phyloP scores from a whole-genome alignment of 2,329 filamentous ascomycete genomes.

The Trichoderma polysporum region DNA sequence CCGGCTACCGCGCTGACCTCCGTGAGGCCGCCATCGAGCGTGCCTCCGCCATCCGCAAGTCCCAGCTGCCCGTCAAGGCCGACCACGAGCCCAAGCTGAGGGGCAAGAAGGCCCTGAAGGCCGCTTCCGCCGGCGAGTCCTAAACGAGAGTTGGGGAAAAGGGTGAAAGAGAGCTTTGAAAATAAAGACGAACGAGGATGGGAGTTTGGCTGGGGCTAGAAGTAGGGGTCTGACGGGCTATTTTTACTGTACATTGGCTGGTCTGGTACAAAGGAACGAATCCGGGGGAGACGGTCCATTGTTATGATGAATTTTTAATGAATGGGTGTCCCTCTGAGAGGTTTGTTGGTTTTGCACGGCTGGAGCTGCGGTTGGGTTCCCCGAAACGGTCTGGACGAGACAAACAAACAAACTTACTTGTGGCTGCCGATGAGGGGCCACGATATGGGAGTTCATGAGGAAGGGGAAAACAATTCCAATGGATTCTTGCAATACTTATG shows the following conservation, averaged over 20 bases:
- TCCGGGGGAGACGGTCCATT: not conserved
- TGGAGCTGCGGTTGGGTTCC: conserved; percentile 17
- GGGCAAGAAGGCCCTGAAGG: conserved; percentile 77
- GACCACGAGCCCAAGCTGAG: conserved; percentile 71
- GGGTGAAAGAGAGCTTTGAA: not conserved
- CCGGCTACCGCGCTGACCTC: conserved; percentile 80
- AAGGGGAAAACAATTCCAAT: not conserved
- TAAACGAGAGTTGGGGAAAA: conserved; percentile 24
- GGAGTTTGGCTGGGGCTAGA: conserved; percentile 1
- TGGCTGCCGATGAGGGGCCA: conserved; percentile 5
- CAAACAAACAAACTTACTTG: not conserved
- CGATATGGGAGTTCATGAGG: not conserved
- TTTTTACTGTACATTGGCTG: conserved; percentile 12
- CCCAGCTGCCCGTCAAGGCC: conserved; percentile 77
- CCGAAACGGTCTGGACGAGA: conserved; percentile 17
- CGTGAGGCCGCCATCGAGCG: conserved; percentile 78
- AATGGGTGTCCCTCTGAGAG: not conserved
- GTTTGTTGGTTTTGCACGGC: conserved; percentile 2
- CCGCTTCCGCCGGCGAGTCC: conserved; percentile 43
- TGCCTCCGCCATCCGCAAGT: conserved; percentile 78
- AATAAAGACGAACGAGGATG: not conserved
- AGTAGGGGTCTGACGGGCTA: conserved; percentile 17
- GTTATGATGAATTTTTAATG: not conserved
- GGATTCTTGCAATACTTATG: not conserved
- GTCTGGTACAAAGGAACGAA: not conserved